Percentiles rank a stretch among this genome's conserved stretches.
phyloP scores from a whole-genome alignment of 228 moss, liverwort and hornwort species.

The Sphagnum fallax region DNA sequence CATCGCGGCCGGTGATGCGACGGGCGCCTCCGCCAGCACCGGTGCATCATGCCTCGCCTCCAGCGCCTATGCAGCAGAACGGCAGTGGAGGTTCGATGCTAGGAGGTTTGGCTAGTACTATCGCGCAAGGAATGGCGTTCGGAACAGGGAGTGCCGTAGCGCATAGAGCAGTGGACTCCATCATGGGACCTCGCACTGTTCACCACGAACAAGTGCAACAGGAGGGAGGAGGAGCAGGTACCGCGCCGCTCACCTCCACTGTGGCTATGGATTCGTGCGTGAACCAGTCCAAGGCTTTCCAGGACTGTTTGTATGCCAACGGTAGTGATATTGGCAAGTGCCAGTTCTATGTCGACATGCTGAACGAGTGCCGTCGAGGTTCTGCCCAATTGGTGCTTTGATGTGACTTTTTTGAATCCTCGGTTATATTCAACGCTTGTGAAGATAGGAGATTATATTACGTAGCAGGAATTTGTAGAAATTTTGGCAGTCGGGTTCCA shows the following conservation, averaged over 20 bases:
- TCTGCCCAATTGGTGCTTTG: constrained; percentile 13
- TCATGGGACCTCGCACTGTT: constrained; percentile 60
- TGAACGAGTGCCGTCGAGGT: constrained; percentile 81
- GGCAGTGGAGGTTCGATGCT: constrained; percentile 66
- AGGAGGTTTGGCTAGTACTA: constrained; percentile 77
- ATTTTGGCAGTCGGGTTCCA: no score
- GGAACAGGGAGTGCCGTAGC: constrained; percentile 96
- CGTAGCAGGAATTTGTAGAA: no score
- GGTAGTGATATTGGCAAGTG: constrained; percentile 93
- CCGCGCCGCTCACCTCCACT: constrained; percentile 26
- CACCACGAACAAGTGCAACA: constrained; percentile 48
- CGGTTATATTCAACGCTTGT: no score
- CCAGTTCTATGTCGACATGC: constrained; percentile 98
- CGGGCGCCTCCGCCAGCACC: constrained; percentile 66
- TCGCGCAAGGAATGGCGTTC: constrained; percentile 92
- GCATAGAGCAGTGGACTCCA: constrained; percentile 72
- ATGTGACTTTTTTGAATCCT: no score
- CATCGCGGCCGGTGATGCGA: constrained; percentile 60
- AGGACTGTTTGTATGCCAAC: constrained; percentile 81
- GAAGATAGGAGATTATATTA: no score
- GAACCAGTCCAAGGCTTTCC: constrained; percentile 72
- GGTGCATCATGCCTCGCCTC: constrained; percentile 76
- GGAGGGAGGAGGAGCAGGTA: neutral
- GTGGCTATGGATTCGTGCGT: constrained; percentile 22
- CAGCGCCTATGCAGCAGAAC: constrained; percentile 33